Evolutionary conservation across 176 grass and related monocot genomes (phyloP).

Genomic region (Ampelocalamus luodianensis): DNA sequence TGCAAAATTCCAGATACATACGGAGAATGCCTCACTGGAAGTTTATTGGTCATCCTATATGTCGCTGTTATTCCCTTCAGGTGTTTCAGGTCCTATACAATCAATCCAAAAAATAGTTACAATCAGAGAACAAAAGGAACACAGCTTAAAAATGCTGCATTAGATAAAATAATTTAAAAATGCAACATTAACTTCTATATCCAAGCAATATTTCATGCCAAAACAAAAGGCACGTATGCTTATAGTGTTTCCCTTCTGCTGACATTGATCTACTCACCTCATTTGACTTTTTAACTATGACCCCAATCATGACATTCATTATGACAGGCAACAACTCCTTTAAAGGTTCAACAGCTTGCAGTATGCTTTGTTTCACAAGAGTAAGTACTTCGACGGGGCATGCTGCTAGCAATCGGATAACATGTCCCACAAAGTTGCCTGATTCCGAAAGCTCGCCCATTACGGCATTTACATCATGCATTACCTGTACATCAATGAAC

Average conservation of each 20-base stretch:
- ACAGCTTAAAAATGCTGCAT: not conserved
- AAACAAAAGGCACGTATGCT: not conserved
- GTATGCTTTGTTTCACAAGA: constrained; percentile 86
- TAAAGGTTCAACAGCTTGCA: constrained; percentile 72
- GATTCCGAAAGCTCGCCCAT: constrained; percentile 74
- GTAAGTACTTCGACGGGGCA: constrained; percentile 73
- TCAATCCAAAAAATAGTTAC: constrained; percentile 11
- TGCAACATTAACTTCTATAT: not conserved
- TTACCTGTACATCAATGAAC: constrained; percentile 63
- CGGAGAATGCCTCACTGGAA: constrained; percentile 93
- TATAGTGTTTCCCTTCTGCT: not conserved
- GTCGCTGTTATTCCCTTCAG: constrained; percentile 94
- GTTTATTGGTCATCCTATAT: constrained; percentile 97
- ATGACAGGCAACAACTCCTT: constrained; percentile 70
- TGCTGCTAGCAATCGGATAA: constrained; percentile 66
- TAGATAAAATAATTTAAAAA: not conserved
- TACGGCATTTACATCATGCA: constrained; percentile 75
- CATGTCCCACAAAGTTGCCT: constrained; percentile 60
- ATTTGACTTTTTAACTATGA: constrained; percentile 87
- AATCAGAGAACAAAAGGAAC: constrained; percentile 23
- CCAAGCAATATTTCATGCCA: not conserved
- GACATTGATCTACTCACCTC: constrained; percentile 60
- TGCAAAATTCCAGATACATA: constrained; percentile 89
- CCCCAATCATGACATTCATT: constrained; percentile 85
- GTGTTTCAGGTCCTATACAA: constrained; percentile 90